Percentiles rank a stretch among this genome's conserved stretches.
These are phyloP conservation scores for Purshia tridentata DNA, from an alignment of 306 rosid species.

Conservation along the genomic window DNA sequence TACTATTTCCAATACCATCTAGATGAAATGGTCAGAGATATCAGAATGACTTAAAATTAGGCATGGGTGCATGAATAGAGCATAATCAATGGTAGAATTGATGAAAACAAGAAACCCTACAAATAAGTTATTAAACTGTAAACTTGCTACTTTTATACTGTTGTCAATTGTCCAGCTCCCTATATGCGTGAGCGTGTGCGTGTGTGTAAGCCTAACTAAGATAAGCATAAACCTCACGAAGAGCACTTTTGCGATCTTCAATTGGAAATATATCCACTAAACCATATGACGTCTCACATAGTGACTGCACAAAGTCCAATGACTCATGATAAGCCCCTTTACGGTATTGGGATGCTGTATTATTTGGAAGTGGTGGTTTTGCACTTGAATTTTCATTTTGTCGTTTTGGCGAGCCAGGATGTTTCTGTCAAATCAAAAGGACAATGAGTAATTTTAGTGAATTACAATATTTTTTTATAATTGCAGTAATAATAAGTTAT, in stretches of 20 bases:
- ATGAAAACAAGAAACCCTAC: background rate
- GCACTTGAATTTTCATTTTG: slow-evolving; percentile 60
- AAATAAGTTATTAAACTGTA: background rate
- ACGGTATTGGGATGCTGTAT: slow-evolving; percentile 60
- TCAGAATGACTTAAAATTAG: background rate
- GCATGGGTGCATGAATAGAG: background rate
- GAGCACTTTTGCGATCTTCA: slow-evolving; percentile 98
- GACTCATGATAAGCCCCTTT: slow-evolving; percentile 94
- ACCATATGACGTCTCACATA: slow-evolving; percentile 92
- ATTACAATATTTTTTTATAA: background rate
- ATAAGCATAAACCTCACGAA: slow-evolving; percentile 69
- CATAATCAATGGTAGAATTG: background rate
- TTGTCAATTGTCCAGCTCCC: background rate
- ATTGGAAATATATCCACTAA: slow-evolving; percentile 94
- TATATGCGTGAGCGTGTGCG: background rate
- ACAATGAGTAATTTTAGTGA: background rate
- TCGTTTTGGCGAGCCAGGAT: slow-evolving; percentile 78
- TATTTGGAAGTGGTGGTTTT: slow-evolving; percentile 82
- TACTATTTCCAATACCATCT: background rate
- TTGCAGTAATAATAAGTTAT: background rate
- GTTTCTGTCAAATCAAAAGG: slow-evolving; percentile 55
- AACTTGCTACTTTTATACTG: background rate
- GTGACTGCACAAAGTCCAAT: slow-evolving; percentile 83
- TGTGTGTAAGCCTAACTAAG: background rate
- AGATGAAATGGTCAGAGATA: background rate